Evolutionary conservation across 306 rosid genomes (phyloP), one percentile per base, ranked within the genome.

Genomic region (Prunus kanzakura): DNA sequence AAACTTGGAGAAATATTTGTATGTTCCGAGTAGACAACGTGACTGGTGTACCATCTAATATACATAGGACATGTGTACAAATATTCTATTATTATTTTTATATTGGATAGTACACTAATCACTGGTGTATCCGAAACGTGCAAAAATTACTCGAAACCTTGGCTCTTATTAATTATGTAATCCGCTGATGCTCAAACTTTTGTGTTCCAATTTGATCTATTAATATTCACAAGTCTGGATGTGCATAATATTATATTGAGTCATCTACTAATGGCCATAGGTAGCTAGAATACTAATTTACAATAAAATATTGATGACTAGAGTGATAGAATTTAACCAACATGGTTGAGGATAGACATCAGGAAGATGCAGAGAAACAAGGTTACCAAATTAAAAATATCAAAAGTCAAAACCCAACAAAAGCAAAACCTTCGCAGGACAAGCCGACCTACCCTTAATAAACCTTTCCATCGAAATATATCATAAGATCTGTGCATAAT

Each of bases 11-110:
- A 32, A 5, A 32, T 32, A 5, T 32, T 32, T 32, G 38, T 32
- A 32, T 32, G 0, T 32, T 32, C 0, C 7, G 7, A 0, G 38
- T 32, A 32, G 1, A 32, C 38, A 1, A 32, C 0, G 7, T 32
- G 6, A 32, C 0, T 32, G 1, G 38, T 32, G 38, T 6, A 32
- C 38, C 7, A 32, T 32, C 0, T 1, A 32, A 32, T 32, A 32
- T 1, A 5, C 1, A 32, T 32, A 32, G 7, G 0, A 32, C 0
- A 32, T 32, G 1, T 32, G 7, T 4, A 32, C 0, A 20, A 20
- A 4, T 4, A 30, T 3, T 4, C 4, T 4, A 0, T 30, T 30
- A 4, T 3, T 4, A 3, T 30, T 30, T 30, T 30, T 30, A 0
- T 30, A 30, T 30, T 30, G 0, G 6, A 0, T 30, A 30, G 0